Evolutionary conservation across 495 filamentous ascomycete genomes (phyloP), one percentile per base, ranked within the genome.

Genomic region (Glarea lozoyensis): DNA sequence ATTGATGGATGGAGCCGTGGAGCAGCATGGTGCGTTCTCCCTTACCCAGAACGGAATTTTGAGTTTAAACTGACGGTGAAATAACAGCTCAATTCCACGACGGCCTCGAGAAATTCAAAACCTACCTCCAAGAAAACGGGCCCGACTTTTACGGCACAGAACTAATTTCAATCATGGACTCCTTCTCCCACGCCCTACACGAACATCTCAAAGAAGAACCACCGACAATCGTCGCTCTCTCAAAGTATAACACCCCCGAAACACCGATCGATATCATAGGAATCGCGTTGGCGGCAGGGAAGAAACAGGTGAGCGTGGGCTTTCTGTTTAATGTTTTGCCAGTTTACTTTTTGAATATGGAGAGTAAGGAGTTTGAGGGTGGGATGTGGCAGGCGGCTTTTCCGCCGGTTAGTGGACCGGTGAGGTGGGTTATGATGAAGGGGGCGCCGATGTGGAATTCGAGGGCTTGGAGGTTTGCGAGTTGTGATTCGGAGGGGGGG

Each of bases 141-240:
- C 10, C 22, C 20, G 34, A 48, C n/a, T 54, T 48, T 31, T 24
- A 45, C 29, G 56, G 60, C 13, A 43, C 47, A 38, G 50, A 43
- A 33, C 39, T 69, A 3, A 45, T 47, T 31, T 54, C 40, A 25
- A 57, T 69, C 25, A 58, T 70, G 42, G 63, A 70, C 32, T 41
- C 23, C 3, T 70, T 70, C 44, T 58, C 58, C 27, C 45, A 54
- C 15, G 17, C 53, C 6, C 45, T 70, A 10, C 50, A 43, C 15
- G 44, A 45, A 23, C 67, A 70, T 52, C 48, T 70, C 9, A 34
- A 48, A 6, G 60, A 64, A 18, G 67, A 70, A 51, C 63, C 60
- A 24, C 34, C 45, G 11, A 55, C 60, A 0, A 31, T 65, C 2
- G 4, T 58, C 4, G 32, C 20, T 19, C 44, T 62, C 40, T 46